Evolutionary conservation across 2,329 filamentous ascomycete species (phyloP), one percentile per base, ranked within the genome.

Genomic region (Penicillium crustosum): DNA sequence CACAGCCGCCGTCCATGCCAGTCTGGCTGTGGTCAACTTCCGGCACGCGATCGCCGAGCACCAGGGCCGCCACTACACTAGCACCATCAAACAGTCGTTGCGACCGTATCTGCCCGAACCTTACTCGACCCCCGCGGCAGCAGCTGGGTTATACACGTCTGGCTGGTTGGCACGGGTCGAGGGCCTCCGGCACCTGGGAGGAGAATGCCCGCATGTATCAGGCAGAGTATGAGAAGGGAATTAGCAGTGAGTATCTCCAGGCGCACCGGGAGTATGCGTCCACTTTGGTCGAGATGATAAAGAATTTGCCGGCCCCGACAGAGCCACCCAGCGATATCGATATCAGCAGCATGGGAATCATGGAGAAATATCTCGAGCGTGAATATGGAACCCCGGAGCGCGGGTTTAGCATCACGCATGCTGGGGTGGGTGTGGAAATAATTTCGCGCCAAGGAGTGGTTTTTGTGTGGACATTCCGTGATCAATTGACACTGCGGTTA

Each of bases 391-490:
- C 56, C 21, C 6, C 53, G 13, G 57, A 60, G 50, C 58, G 52
- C 39, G 66, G 55, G 23, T 39, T 72, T 38, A 49, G 67, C 27
- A 68, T 75, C 45, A 59, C 50, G 35, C 63, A 64, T 29, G 59
- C 70, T 3, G 67, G 68, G 42, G 48, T 72, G 13, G 71, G 73
- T 1, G 67, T 74, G 21, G 70, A 75, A 57, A 70, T 68, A 44
- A 61, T 73, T 31, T 65, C 68, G 0, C 63, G 71, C 23, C 68
- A 73, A 57, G 55, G 61, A 48, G 61, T 55, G 7, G 66, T 63
- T 58, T 68, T 61, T 62, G 62, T 73, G 21, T 75, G 69, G 69
- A 73, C 69, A 0, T 75, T 75, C 35, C 60, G 69, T 7, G 66
- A 72, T 42, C 63, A 68, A 59, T 53, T 75, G 51, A 71, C 63